phyloP scores from a whole-genome alignment of 768 basidiomycete genomes.

The Boletus vermiculosoides region DNA sequence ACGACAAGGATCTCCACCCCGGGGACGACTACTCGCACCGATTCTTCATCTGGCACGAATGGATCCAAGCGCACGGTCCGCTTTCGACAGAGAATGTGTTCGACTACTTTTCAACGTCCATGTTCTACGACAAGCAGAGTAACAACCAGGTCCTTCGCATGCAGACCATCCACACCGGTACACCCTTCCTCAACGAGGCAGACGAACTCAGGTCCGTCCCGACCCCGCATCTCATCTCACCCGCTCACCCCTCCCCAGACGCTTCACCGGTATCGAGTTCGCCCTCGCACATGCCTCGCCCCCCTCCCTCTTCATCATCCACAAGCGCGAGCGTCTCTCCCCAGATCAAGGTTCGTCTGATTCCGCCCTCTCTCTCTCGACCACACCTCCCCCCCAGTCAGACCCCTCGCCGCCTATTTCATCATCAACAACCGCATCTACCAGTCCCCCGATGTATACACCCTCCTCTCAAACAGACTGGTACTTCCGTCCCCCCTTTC shows the following conservation, averaged over 20 bases:
- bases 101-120: constrained; percentile 86
- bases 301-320: constrained; percentile 83
- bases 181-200: constrained; percentile 72
- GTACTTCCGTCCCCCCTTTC: constrained; percentile 40
- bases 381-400: constrained; percentile 44
- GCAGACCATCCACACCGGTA: constrained; percentile 89
- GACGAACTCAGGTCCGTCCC: constrained; percentile 70
- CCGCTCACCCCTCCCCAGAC: constrained; percentile 42
- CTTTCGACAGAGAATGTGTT: constrained; percentile 77
- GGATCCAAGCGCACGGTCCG: constrained; percentile 83
- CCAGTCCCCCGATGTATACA: constrained; percentile 82
- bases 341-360: constrained; percentile 70
- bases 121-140: constrained; percentile 94
- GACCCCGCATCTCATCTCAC: neutral
- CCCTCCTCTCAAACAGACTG: constrained; percentile 78
- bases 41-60: constrained; percentile 91
- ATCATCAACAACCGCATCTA: constrained; percentile 89
- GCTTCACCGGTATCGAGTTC: constrained; percentile 86
- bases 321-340: constrained; percentile 82
- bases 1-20: constrained; percentile 66
- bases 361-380: neutral
- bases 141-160: constrained; percentile 91
- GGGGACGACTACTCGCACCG: constrained; percentile 78
- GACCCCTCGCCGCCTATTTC: constrained; percentile 80
- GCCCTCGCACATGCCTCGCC: constrained; percentile 78